phyloP scores from a whole-genome alignment of 768 basidiomycete genomes.

The Cyclocybe cylindracea region DNA sequence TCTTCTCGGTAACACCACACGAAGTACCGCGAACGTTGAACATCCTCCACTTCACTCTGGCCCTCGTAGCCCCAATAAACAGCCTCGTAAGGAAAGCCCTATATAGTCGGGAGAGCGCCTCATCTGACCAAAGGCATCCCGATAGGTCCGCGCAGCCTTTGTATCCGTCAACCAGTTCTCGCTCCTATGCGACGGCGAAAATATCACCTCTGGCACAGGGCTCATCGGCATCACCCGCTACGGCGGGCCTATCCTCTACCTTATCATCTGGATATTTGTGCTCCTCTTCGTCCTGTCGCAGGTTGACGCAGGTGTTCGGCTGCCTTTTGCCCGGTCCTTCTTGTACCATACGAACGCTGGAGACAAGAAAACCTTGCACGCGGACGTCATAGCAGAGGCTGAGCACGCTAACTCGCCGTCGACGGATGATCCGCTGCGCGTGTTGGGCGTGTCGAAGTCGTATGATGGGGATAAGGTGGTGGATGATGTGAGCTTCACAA shows the following conservation, averaged over 20 bases:
- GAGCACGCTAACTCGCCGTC: constrained; percentile 39
- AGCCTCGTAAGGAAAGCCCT: constrained; percentile 14
- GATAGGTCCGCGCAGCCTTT: constrained; percentile 63
- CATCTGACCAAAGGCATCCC: neutral
- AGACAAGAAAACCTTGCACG: neutral
- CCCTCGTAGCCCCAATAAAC: constrained; percentile 19
- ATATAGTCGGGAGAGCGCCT: neutral
- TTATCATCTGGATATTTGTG: constrained; percentile 58
- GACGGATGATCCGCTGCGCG: constrained; percentile 62
- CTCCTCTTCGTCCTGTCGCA: constrained; percentile 67
- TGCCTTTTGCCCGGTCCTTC: constrained; percentile 26
- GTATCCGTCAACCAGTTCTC: constrained; percentile 79
- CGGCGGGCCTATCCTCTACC: constrained; percentile 77
- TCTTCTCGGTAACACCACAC: constrained; percentile 11
- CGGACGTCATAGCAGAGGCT: constrained; percentile 23
- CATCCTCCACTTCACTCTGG: constrained; percentile 17
- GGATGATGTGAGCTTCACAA: constrained; percentile 71
- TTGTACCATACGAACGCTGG: too few species aligned
- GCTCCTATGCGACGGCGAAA: constrained; percentile 63
- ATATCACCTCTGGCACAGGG: constrained; percentile 43
- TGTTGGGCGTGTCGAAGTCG: constrained; percentile 62
- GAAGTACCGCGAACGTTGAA: constrained; percentile 11
- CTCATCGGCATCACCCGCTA: constrained; percentile 58
- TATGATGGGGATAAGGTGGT: constrained; percentile 61
- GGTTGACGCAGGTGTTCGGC: constrained; percentile 66